Conservation (phyloP, 768 basidiomycete genomes). For the Thelephora aurantiotincta region DNA sequence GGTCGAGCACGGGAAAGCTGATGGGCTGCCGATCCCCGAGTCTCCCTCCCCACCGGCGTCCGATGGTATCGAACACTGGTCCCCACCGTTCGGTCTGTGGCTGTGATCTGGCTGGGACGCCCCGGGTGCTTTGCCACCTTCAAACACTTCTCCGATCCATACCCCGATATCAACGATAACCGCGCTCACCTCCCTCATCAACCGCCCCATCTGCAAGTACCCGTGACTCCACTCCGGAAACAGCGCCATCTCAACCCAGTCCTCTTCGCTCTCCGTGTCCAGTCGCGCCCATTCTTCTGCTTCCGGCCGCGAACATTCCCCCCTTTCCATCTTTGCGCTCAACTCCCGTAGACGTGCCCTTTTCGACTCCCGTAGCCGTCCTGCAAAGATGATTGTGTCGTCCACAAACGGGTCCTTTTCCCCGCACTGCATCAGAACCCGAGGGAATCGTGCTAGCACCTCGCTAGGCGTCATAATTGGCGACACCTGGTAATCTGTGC, state of each 20-base stretch:
- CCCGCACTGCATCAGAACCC: constrained; percentile 86
- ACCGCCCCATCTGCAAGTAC: constrained; percentile 84
- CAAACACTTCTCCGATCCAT: constrained; percentile 82
- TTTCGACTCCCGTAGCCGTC: constrained; percentile 90
- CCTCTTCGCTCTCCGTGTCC: constrained; percentile 64
- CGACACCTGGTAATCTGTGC: constrained; percentile 90
- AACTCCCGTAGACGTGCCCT: constrained; percentile 66
- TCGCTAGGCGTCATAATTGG: constrained; percentile 80
- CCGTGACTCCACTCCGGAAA: constrained; percentile 97
- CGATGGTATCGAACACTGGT: too few species aligned
- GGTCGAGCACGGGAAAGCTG: too few species aligned
- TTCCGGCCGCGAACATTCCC: constrained; percentile 31
- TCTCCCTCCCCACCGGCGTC: too few species aligned
- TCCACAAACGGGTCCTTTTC: constrained; percentile 93
- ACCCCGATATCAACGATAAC: constrained; percentile 76
- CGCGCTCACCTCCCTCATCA: constrained; percentile 72
- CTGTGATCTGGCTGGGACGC: too few species aligned
- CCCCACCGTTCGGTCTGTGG: too few species aligned
- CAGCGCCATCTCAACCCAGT: constrained; percentile 89
- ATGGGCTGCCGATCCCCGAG: too few species aligned
- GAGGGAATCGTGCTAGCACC: constrained; percentile 87
- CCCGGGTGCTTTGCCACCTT: background rate
- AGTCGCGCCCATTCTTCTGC: constrained; percentile 41
- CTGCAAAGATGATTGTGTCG: constrained; percentile 94
- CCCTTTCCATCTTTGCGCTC: constrained; percentile 44